These are phyloP conservation scores for Talaromyces sp. DNA, from an alignment of 2,329 filamentous ascomycete genomes.

Conservation along the genomic window DNA sequence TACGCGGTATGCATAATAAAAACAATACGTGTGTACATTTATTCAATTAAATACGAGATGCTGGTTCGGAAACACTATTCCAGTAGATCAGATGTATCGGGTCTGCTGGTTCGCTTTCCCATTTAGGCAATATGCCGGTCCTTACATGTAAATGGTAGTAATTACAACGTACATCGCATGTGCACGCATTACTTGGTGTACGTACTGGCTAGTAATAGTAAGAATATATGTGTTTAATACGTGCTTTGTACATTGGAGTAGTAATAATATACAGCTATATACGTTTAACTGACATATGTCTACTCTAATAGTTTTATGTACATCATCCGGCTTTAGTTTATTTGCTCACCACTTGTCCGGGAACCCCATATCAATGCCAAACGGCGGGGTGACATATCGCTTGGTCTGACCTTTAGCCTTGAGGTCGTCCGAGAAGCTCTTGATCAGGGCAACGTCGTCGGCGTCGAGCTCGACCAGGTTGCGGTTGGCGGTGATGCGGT, in stretches of 20 bases:
- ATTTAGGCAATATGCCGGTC: not conserved
- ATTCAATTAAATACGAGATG: not conserved
- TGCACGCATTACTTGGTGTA: not conserved
- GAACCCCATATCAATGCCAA: conserved; percentile 65
- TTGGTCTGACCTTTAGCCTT: conserved; percentile 28
- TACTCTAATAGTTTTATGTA: not conserved
- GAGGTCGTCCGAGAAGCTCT: conserved; percentile 31
- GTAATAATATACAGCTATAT: not conserved
- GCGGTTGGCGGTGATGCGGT: conserved; percentile 37
- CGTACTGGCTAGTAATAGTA: not conserved
- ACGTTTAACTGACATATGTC: not conserved
- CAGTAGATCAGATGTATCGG: not conserved
- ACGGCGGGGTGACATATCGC: conserved; percentile 62
- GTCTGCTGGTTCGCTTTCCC: not conserved
- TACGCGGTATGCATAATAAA: not conserved
- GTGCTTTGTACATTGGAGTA: not conserved
- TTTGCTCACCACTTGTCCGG: conserved; percentile 51
- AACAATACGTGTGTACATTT: not conserved
- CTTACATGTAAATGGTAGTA: not conserved
- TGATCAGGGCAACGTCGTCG: conserved; percentile 32
- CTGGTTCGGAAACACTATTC: not conserved
- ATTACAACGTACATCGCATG: not conserved
- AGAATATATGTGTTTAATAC: not conserved
- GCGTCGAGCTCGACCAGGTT: conserved; percentile 34
- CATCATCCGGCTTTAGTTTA: not conserved